phyloP scores from a whole-genome alignment of 2,329 filamentous ascomycete species.

The Epichloe uncinata region DNA sequence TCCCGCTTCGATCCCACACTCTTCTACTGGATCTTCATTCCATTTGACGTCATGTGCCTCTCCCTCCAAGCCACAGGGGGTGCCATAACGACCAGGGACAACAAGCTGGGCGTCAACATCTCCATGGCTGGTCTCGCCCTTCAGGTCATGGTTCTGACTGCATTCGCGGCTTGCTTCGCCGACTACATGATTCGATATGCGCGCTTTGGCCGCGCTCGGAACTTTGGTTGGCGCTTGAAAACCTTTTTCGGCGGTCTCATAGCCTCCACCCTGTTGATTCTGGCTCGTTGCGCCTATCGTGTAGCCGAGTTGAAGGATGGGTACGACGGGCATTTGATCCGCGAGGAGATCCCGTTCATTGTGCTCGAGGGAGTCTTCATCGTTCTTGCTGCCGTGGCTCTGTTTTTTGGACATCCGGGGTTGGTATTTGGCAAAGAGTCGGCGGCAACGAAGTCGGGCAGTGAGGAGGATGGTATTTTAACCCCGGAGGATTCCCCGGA shows the following conservation, averaged over 20 bases:
- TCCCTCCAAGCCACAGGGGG: conserved; percentile 46
- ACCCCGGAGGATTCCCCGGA: neutral
- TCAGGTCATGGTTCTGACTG: conserved; percentile 41
- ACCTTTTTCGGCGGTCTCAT: conserved; percentile 40
- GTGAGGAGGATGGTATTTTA: conserved; percentile 14
- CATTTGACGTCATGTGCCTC: conserved; percentile 43
- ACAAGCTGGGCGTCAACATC: conserved; percentile 24
- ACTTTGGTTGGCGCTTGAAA: conserved; percentile 17
- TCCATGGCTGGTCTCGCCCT: conserved; percentile 41
- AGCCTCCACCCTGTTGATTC: conserved; percentile 43
- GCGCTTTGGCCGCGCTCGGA: conserved; percentile 13
- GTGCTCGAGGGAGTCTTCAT: conserved; percentile 34
- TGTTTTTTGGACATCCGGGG: conserved; percentile 30
- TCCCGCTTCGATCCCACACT: conserved; percentile 30
- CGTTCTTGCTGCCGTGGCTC: conserved; percentile 21
- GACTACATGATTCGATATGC: conserved; percentile 36
- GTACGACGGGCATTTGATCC: conserved; percentile 42
- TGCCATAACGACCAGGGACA: conserved; percentile 33
- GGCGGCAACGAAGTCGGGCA: conserved; percentile 7
- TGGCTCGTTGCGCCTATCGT: conserved; percentile 50
- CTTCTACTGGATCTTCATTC: conserved; percentile 37
- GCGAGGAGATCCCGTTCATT: conserved; percentile 38
- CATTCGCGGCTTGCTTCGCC: conserved; percentile 34
- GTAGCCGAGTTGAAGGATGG: conserved; percentile 53
- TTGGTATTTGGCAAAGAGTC: conserved; percentile 20